Base-by-base conservation (phyloP, 306 rosid genomes). In the Geum urbanum region DNA sequence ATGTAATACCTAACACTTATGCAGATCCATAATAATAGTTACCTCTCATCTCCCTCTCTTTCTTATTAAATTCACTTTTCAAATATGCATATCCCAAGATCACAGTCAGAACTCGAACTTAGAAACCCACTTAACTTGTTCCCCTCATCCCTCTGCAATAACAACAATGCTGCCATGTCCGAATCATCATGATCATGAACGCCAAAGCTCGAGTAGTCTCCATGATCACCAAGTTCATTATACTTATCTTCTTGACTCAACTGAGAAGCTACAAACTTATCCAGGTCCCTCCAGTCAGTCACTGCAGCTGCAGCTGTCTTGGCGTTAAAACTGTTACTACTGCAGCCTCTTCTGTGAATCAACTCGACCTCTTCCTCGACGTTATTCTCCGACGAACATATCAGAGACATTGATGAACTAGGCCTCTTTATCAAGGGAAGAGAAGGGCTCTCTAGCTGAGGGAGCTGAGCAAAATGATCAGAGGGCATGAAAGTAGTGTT, bases 221-320 rank as follows among this genome's bases (percentile, higher is more conserved):
- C 85, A 49, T 71, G 46, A 49, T 71, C 68, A 8, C 74, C 86
- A 18, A 62, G 18, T 16, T 67, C 80, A 13, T 78, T 85, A 69
- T 69, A 75, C 69, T 82, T 74, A n/a, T 82, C 85, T 54, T 70
- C 97, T 39, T 84, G 92, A 75, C 97, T 91, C 84, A 91, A 63
- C 22, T 94, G 97, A 16, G 98, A 94, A 61, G 98, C 98, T 46
- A 94, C 98, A 74, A 94, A 94, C 87, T 90, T 94, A 80, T 94
- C 98, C 72, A 94, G 80, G 20, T 78, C 95, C 73, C 97, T 90
- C 98, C 98, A 94, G 58, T 94, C 98, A 59, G 92, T 88, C 60
- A 87, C 91, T 69, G 65, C 46, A 60, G 65, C 65, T 37, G 65
- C 37, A 32, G 37, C 3, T 60, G 74, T 87, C 67, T 86, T 58